A percentile compares a stretch with the other conserved stretches of the same genome.
Conservation (phyloP, 495 filamentous ascomycete genomes). For the Aspergillus olivimuriae region DNA sequence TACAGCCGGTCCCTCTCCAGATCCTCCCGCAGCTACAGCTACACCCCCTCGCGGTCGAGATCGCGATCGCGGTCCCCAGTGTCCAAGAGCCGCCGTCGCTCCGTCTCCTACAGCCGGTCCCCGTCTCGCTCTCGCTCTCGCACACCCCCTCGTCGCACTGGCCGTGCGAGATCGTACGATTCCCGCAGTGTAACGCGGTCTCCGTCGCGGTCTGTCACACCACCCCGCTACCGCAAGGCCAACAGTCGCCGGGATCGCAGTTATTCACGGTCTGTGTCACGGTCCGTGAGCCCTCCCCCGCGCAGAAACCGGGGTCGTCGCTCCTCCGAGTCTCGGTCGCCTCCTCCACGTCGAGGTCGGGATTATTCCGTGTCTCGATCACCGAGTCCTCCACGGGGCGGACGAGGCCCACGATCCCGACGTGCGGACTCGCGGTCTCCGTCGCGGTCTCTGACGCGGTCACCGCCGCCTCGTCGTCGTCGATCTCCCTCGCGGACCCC, state of each 20-base stretch:
- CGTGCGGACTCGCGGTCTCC: neutral
- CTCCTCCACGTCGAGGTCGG: slow-evolving; percentile 17
- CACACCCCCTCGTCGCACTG: slow-evolving; percentile 21
- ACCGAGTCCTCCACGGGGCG: too few species aligned
- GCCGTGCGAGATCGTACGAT: slow-evolving; percentile 21
- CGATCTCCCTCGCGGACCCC: too few species aligned
- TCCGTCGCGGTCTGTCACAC: slow-evolving; percentile 28
- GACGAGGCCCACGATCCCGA: too few species aligned
- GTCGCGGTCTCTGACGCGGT: too few species aligned
- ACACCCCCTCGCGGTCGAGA: slow-evolving; percentile 33
- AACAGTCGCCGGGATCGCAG: slow-evolving; percentile 19
- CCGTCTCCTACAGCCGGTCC: slow-evolving; percentile 30
- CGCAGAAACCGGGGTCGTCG: slow-evolving; percentile 13
- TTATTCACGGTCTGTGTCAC: slow-evolving; percentile 27
- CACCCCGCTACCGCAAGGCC: slow-evolving; percentile 20
- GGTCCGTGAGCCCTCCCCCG: slow-evolving; percentile 29
- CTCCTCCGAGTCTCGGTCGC: slow-evolving; percentile 22
- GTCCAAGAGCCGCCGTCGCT: slow-evolving; percentile 22
- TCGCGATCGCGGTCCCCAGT: slow-evolving; percentile 30
- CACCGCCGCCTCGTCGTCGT: too few species aligned
- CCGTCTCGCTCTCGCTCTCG: slow-evolving; percentile 20
- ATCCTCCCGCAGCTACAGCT: slow-evolving; percentile 34
- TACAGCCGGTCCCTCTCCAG: slow-evolving; percentile 33
- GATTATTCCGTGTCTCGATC: slow-evolving; percentile 1
- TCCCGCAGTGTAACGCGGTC: slow-evolving; percentile 29